Evolutionary conservation across 78 protist genomes (phyloP), one percentile per base, ranked within the genome.

Genomic region (Corallochytrium limacisporum): DNA sequence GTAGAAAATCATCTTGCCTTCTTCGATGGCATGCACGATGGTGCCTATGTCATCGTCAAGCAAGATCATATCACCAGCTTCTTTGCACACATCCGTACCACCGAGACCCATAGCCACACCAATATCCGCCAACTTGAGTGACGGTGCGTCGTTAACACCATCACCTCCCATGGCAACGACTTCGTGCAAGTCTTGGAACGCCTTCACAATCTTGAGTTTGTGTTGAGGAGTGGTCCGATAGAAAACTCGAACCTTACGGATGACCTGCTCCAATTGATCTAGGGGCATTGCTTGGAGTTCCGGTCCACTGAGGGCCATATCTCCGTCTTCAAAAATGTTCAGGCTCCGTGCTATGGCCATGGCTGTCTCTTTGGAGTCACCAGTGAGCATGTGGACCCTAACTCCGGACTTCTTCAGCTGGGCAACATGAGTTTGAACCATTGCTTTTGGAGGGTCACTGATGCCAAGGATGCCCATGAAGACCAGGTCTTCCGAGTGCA

Each of bases 141-240:
- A 89, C 0, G 92, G 88, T 33, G 88, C 82, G 46, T 87, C 93
- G 79, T 88, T 88, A 59, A 83, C 89, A 39, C 93, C 93, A 53
- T 86, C 92, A 42, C 69, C 69, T 10, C 55, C 60, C 76, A 75
- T 78, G 33, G 87, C 86, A 1, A 60, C 75, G 15, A 75, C 59
- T 9, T 65, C 32, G 2, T 20, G 32, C 59, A 53, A 8, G n/a
- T 31, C 0, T 40, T 65, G 72, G 31, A 69, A 20, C 29, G 69
- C 71, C 13, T 50, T 6, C 7, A 77, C 60, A 4, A 77, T 68
- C 6, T 3, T 50, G 48, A 77, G 43, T 40, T 77, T 77, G 72
- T 77, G 61, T n/a, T 43, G 33, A 0, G 82, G 82, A 2, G 72
- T 33, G 33, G 71, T 63, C 20, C 73, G 80, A 47, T 65, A 75